Percentiles rank a stretch among this genome's conserved stretches.
Conservation (phyloP, 768 basidiomycete species). For the Calocybe cyanea region DNA sequence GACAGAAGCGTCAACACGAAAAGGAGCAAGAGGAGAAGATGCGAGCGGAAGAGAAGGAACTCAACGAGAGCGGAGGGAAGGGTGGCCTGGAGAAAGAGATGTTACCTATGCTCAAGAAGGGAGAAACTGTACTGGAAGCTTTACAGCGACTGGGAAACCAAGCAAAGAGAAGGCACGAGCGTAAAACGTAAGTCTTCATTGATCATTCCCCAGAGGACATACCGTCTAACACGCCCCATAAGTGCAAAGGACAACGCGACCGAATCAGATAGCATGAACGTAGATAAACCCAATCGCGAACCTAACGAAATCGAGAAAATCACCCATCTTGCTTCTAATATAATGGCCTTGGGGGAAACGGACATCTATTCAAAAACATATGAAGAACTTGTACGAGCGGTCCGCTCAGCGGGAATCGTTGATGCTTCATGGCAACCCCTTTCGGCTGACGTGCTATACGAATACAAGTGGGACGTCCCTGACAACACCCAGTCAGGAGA, state of each 20-base stretch:
- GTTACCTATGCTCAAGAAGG: conserved; percentile 73
- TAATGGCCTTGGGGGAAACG: conserved; percentile 82
- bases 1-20: conserved; percentile 72
- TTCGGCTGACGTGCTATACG: conserved; percentile 71
- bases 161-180: conserved; percentile 44
- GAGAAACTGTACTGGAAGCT: conserved; percentile 88
- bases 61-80: conserved; percentile 65
- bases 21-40: conserved; percentile 65
- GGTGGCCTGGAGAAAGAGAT: conserved; percentile 62
- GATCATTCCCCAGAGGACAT: not conserved
- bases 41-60: conserved; percentile 70
- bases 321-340: conserved; percentile 82
- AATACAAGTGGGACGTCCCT: conserved; percentile 75
- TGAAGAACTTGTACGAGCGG: conserved; percentile 75
- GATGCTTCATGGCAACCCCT: conserved; percentile 69
- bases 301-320: conserved; percentile 68
- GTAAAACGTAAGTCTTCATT: not conserved
- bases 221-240: conserved; percentile 1
- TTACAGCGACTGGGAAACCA: conserved; percentile 77
- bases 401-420: conserved; percentile 70
- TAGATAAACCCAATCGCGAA: conserved; percentile 40
- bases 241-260: conserved; percentile 28
- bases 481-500: conserved; percentile 43
- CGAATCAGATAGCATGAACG: conserved; percentile 36
- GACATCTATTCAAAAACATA: conserved; percentile 87